Percentiles rank a stretch among this genome's conserved stretches.
Evolutionary conservation across 164 flowering plant species (phyloP).

Genomic region (Sextonia rubra): DNA sequence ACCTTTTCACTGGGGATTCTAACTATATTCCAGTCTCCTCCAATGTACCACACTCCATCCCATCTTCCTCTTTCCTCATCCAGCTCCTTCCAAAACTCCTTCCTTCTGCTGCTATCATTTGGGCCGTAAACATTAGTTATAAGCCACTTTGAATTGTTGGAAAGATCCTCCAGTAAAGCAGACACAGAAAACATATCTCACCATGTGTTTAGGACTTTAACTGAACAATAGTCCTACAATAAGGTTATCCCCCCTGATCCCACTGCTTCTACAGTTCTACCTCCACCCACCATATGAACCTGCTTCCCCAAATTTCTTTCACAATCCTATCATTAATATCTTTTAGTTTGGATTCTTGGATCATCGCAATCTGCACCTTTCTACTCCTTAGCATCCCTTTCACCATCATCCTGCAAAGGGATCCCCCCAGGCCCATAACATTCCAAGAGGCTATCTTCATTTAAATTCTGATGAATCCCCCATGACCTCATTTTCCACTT

Average conservation of each 20-base stretch:
- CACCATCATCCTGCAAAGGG: background rate
- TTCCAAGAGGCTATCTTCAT: background rate
- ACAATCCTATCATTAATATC: background rate
- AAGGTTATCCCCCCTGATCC: background rate
- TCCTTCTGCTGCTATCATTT: too few relatives aligned
- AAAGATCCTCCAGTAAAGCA: too few relatives aligned
- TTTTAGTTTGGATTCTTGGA: background rate
- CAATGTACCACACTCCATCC: too few relatives aligned
- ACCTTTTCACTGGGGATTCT: too few relatives aligned
- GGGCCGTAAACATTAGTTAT: too few relatives aligned
- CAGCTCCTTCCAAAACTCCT: too few relatives aligned
- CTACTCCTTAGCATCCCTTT: background rate
- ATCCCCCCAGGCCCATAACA: background rate
- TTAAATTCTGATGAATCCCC: background rate
- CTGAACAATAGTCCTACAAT: background rate
- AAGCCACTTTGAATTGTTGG: too few relatives aligned
- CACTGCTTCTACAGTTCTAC: background rate
- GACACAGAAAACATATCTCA: too few relatives aligned
- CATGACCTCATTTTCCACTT: background rate
- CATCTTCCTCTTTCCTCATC: too few relatives aligned
- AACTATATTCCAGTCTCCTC: too few relatives aligned
- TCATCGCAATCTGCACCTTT: background rate
- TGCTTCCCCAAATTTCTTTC: background rate
- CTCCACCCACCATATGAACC: background rate
- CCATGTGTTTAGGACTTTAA: too few relatives aligned